phyloP scores from a whole-genome alignment of 2,329 filamentous ascomycete species.

The Aspergillus awamori region DNA sequence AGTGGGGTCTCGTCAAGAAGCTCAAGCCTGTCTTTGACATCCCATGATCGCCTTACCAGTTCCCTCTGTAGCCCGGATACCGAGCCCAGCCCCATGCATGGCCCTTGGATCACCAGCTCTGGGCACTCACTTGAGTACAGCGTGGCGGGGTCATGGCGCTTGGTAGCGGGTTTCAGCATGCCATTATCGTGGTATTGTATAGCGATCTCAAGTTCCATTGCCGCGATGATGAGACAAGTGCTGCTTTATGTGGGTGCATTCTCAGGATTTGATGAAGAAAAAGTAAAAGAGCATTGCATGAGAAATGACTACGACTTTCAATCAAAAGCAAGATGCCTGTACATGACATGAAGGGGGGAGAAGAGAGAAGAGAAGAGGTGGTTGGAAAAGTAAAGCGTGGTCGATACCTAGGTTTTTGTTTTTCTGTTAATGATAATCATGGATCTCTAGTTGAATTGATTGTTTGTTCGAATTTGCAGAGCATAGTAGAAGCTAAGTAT shows the following conservation, averaged over 20 bases:
- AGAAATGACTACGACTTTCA: slow-evolving; percentile 31
- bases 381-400: slow-evolving; percentile 21
- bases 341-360: slow-evolving; percentile 28
- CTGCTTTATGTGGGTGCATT: neutral
- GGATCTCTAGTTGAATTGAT: slow-evolving; percentile 19
- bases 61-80: neutral
- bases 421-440: slow-evolving; percentile 18
- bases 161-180: neutral
- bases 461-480: neutral
- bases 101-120: neutral
- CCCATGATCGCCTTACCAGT: slow-evolving; percentile 51
- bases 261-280: neutral
- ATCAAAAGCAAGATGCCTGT: slow-evolving; percentile 28
- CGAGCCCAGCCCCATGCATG: neutral
- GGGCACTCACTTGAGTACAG: neutral
- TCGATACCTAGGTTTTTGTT: slow-evolving; percentile 27
- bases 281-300: slow-evolving; percentile 18
- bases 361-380: neutral
- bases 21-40: slow-evolving; percentile 94
- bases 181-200: neutral
- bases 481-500: no score
- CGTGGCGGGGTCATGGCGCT: neutral
- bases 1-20: slow-evolving; percentile 94
- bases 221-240: neutral
- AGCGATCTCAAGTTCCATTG: neutral